Percentiles rank a stretch among this genome's conserved stretches.
These are phyloP conservation scores for Ustilago sp. DNA, from an alignment of 1,284 basidiomycete genomes.

Conservation along the genomic window DNA sequence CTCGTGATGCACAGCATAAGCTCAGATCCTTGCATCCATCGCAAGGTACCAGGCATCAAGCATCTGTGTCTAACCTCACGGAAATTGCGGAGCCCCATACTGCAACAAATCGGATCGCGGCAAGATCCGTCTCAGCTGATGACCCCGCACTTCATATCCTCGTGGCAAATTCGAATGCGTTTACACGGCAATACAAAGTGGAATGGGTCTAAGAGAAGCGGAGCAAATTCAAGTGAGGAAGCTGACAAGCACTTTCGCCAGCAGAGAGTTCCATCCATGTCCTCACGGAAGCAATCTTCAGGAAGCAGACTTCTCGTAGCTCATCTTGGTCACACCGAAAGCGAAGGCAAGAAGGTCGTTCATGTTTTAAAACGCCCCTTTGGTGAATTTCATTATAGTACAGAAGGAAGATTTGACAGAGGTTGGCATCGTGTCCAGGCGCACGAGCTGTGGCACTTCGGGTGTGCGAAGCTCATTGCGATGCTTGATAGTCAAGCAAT, in stretches of 20 bases:
- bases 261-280: not conserved
- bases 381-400: not conserved
- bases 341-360: not conserved
- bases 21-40: not conserved
- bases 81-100: not conserved
- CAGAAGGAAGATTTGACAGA: not conserved
- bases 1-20: not conserved
- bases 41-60: constrained; percentile 1
- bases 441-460: no score
- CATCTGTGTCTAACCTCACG: not conserved
- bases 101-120: not conserved
- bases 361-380: not conserved
- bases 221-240: not conserved
- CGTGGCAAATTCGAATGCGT: not conserved
- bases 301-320: not conserved
- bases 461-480: not conserved
- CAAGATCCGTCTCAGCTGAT: not conserved
- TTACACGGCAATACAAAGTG: no score
- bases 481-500: constrained; percentile 26
- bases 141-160: not conserved
- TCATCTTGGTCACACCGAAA: not conserved
- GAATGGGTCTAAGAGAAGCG: no score
- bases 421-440: no score
- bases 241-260: not conserved
- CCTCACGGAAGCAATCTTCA: not conserved